phyloP scores from a whole-genome alignment of 306 rosid species.

The Oxytropis ochrocephala region DNA sequence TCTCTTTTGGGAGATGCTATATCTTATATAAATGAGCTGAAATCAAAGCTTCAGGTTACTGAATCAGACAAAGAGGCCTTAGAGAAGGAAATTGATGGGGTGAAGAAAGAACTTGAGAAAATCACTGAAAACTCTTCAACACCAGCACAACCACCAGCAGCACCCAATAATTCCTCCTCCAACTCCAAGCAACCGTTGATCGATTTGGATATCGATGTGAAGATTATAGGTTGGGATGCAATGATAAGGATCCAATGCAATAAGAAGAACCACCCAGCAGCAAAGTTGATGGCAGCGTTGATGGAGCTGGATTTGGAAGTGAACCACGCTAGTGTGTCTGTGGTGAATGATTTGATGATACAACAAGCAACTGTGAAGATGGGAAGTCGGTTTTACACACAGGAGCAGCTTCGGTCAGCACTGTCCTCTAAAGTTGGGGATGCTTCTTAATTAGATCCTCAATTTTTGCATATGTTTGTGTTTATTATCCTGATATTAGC shows the following conservation, averaged over 20 bases:
- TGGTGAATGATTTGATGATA: constrained; percentile 87
- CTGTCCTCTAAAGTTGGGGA: constrained; percentile 58
- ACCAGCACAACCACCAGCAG: neutral
- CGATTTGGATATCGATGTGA: constrained; percentile 78
- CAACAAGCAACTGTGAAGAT: constrained; percentile 93
- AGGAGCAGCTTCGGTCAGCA: constrained; percentile 76
- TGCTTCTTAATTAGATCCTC: constrained; percentile 18
- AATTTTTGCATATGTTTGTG: neutral
- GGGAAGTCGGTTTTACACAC: constrained; percentile 80
- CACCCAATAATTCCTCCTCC: neutral
- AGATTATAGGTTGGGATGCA: constrained; percentile 91
- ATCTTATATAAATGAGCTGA: constrained; percentile 76
- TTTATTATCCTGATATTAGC: too few relatives aligned
- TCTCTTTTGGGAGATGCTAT: constrained; percentile 88
- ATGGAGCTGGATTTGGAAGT: constrained; percentile 89
- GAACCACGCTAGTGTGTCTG: constrained; percentile 87
- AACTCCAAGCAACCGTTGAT: constrained; percentile 21
- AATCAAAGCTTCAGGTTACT: constrained; percentile 46
- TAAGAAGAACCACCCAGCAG: constrained; percentile 89
- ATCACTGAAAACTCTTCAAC: neutral
- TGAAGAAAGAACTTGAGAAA: constrained; percentile 50
- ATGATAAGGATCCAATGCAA: constrained; percentile 83
- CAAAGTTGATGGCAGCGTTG: constrained; percentile 76
- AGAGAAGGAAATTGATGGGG: constrained; percentile 51
- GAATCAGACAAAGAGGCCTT: constrained; percentile 65